Evolutionary conservation across 176 grass and related monocot genomes (phyloP).

Genomic region (Tillandsia fasciculata): DNA sequence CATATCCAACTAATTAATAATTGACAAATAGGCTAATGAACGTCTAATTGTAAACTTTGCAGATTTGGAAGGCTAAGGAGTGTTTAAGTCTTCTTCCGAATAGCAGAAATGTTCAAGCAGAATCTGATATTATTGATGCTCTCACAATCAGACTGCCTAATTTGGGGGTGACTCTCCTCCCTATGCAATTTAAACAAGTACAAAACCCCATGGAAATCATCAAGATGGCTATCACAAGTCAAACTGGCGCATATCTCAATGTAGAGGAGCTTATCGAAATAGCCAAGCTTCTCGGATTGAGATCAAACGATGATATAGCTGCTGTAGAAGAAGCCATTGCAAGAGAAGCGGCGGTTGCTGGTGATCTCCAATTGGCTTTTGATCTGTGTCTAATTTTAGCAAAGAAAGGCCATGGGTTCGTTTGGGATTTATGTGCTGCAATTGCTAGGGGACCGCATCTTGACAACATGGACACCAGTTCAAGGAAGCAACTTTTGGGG

Average conservation of each 20-base stretch:
- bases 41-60: conserved; percentile 19
- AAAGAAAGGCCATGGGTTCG: conserved; percentile 55
- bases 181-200: conserved; percentile 86
- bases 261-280: conserved; percentile 94
- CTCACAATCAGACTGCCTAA: conserved; percentile 80
- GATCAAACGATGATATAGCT: conserved; percentile 68
- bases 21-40: too few species aligned
- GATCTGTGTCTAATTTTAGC: conserved; percentile 78
- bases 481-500: conserved; percentile 62
- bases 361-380: conserved; percentile 82
- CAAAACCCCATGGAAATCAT: conserved; percentile 90
- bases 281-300: conserved; percentile 77
- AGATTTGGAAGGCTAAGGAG: conserved; percentile 99
- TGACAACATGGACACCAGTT: conserved; percentile 68
- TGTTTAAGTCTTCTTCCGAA: conserved; percentile 78
- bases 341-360: conserved; percentile 83
- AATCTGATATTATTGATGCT: conserved; percentile 94
- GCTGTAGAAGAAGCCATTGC: conserved; percentile 74
- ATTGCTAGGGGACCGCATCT: conserved; percentile 76
- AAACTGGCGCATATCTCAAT: conserved; percentile 81
- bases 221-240: conserved; percentile 60
- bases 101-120: conserved; percentile 70
- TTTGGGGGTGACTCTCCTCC: conserved; percentile 87
- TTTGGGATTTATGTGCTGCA: conserved; percentile 88
- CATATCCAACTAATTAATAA: too few species aligned